These are phyloP conservation scores for Scutellaria baicalensis DNA, from an alignment of 257 asterid genomes.

Conservation along the genomic window DNA sequence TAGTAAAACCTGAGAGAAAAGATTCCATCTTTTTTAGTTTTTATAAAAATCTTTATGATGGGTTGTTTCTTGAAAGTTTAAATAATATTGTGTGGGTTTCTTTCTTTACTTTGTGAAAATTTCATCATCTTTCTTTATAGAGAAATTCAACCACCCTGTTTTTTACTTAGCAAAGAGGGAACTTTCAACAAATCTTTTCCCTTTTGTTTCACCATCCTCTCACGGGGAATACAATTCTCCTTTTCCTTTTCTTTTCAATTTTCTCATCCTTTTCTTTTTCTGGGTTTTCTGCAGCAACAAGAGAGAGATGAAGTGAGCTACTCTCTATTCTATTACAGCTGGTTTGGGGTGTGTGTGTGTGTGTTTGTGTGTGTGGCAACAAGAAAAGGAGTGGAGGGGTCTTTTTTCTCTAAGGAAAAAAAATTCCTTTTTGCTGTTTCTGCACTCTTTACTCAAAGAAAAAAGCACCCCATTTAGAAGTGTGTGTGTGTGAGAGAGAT, in stretches of 20 bases:
- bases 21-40: constrained; percentile 1
- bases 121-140: constrained; percentile 19
- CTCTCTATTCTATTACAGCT: constrained; percentile 11
- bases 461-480: constrained; percentile 13
- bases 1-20: not conserved
- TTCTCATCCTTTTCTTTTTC: constrained; percentile 2
- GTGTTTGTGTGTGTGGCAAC: constrained; percentile 19
- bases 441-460: constrained; percentile 20
- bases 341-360: constrained; percentile 6
- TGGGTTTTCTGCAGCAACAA: constrained; percentile 42
- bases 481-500: too few species aligned
- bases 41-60: too few species aligned
- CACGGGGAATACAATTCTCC: constrained; percentile 19
- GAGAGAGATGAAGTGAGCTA: constrained; percentile 31
- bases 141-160: constrained; percentile 35
- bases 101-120: not conserved
- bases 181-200: constrained; percentile 20
- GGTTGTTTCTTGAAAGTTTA: constrained; percentile 6
- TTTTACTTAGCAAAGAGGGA: constrained; percentile 14
- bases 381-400: constrained; percentile 6
- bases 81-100: constrained; percentile 2
- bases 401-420: not conserved
- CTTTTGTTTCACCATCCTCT: constrained; percentile 6
- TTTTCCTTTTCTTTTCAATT: not conserved
- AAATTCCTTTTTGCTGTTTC: constrained; percentile 11